Evolutionary conservation across 148 eudicot genomes (phyloP).

Genomic region (Silene latifolia): DNA sequence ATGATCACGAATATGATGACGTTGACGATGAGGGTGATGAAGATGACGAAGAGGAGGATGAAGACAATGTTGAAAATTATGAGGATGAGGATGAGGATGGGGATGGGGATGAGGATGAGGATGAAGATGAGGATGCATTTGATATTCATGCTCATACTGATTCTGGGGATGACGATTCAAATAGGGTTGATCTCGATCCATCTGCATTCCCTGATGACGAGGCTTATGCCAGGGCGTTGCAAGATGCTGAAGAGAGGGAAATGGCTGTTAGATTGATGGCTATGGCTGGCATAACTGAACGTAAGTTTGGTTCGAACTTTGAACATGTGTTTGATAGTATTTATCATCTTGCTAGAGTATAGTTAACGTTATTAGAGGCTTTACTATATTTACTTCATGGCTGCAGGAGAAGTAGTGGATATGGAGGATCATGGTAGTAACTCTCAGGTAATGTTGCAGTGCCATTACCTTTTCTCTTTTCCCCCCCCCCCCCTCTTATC

Average conservation of each 20-base stretch:
- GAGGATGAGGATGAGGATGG: conserved; percentile 30
- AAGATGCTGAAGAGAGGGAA: conserved; percentile 93
- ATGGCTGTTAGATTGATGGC: conserved; percentile 89
- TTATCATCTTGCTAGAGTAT: neutral
- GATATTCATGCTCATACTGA: conserved; percentile 65
- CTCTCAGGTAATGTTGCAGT: conserved; percentile 56
- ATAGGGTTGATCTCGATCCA: conserved; percentile 56
- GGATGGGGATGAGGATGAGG: conserved; percentile 32
- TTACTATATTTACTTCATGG: conserved; percentile 17
- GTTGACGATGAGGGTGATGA: conserved; percentile 33
- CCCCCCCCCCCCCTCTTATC: neutral
- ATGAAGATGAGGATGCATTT: conserved; percentile 55
- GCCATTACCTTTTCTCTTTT: neutral
- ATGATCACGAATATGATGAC: conserved; percentile 33
- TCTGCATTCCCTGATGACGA: conserved; percentile 75
- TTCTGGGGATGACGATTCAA: conserved; percentile 36
- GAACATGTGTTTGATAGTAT: neutral
- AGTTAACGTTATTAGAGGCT: neutral
- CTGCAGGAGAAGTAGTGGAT: conserved; percentile 53
- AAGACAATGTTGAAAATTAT: conserved; percentile 23
- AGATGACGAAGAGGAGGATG: conserved; percentile 30
- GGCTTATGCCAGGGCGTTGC: conserved; percentile 95
- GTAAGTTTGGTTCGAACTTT: conserved; percentile 37
- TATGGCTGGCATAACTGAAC: conserved; percentile 70
- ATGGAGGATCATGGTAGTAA: conserved; percentile 55